These are phyloP conservation scores for Kodamaea nitidulidarum DNA, from an alignment of 805 yeast genomes.

Conservation along the genomic window DNA sequence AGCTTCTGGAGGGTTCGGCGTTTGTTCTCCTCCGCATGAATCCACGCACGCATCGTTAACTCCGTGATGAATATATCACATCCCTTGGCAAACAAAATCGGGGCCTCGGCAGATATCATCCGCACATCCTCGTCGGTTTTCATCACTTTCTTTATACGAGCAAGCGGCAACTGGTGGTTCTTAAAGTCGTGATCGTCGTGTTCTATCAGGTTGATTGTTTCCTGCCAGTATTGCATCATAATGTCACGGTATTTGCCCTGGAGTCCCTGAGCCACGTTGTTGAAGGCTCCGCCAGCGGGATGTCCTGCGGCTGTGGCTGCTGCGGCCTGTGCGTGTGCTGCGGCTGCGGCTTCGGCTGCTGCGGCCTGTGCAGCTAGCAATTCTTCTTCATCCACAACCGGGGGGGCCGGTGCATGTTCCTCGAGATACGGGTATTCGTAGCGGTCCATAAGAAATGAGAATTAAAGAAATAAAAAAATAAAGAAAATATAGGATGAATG, in stretches of 20 bases:
- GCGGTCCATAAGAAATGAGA: constrained; percentile 6
- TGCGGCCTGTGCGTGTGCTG: constrained; percentile 46
- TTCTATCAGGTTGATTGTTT: constrained; percentile 85
- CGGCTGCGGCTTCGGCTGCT: constrained; percentile 21
- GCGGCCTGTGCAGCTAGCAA: constrained; percentile 9
- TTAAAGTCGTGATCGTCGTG: constrained; percentile 86
- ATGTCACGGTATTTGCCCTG: constrained; percentile 73
- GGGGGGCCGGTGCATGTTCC: constrained; percentile 13
- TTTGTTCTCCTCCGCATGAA: constrained; percentile 94
- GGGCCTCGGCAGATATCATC: constrained; percentile 98
- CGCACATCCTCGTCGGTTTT: constrained; percentile 95
- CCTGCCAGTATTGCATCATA: constrained; percentile 98
- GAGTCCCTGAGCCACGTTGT: constrained; percentile 91
- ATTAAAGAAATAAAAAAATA: not conserved
- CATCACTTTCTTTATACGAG: constrained; percentile 96
- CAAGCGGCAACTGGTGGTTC: constrained; percentile 90
- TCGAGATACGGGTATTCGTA: constrained; percentile 29
- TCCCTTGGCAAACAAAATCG: constrained; percentile 94
- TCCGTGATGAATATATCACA: constrained; percentile 97
- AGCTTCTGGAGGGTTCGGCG: constrained; percentile 90
- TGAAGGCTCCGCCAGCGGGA: constrained; percentile 63
- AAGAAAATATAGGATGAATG: too few species aligned
- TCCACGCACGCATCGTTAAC: constrained; percentile 98
- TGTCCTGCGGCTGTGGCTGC: constrained; percentile 42
- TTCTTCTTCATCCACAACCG: constrained; percentile 17